phyloP scores from a whole-genome alignment of 768 basidiomycete species.

The Coprinellus micaceus region DNA sequence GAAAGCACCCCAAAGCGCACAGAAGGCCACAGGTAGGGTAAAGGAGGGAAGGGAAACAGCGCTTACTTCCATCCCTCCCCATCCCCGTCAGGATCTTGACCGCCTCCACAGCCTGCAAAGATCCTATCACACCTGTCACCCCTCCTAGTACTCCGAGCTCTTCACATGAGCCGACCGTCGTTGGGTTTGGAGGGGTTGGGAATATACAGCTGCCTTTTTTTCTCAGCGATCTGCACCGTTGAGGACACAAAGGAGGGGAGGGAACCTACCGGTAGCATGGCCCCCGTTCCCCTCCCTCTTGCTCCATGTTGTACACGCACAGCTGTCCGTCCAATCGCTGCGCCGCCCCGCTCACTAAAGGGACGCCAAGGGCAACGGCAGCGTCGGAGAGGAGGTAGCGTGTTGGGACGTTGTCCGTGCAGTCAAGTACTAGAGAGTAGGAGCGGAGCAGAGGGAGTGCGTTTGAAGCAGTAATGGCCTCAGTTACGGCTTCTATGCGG shows the following conservation, averaged over 20 bases:
- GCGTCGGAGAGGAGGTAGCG: conserved; percentile 92
- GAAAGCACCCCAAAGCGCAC: too few species aligned
- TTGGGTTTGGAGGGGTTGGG: conserved; percentile 69
- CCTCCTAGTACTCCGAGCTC: conserved; percentile 86
- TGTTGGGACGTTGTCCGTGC: conserved; percentile 90
- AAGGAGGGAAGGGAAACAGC: conserved; percentile 8
- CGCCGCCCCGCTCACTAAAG: conserved; percentile 91
- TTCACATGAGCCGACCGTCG: conserved; percentile 72
- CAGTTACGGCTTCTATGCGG: conserved; percentile 49
- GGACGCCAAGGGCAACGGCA: conserved; percentile 68
- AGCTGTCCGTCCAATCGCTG: conserved; percentile 82
- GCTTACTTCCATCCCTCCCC: too few species aligned
- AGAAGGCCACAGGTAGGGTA: too few species aligned
- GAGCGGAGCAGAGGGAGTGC: conserved; percentile 55
- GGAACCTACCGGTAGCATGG: too few species aligned
- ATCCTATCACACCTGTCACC: conserved; percentile 88
- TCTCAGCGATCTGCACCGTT: too few species aligned
- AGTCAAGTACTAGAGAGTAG: conserved; percentile 84
- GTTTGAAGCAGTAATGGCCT: conserved; percentile 57
- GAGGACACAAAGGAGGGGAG: too few species aligned
- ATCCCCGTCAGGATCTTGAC: conserved; percentile 73
- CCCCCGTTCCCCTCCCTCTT: conserved; percentile 56
- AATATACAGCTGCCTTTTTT: conserved; percentile 92
- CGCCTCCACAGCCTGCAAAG: conserved; percentile 83
- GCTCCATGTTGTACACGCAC: conserved; percentile 71